These are phyloP conservation scores for Pythium vanterpoolii DNA, from an alignment of 352 stramenopile genomes.

Conservation along the genomic window DNA sequence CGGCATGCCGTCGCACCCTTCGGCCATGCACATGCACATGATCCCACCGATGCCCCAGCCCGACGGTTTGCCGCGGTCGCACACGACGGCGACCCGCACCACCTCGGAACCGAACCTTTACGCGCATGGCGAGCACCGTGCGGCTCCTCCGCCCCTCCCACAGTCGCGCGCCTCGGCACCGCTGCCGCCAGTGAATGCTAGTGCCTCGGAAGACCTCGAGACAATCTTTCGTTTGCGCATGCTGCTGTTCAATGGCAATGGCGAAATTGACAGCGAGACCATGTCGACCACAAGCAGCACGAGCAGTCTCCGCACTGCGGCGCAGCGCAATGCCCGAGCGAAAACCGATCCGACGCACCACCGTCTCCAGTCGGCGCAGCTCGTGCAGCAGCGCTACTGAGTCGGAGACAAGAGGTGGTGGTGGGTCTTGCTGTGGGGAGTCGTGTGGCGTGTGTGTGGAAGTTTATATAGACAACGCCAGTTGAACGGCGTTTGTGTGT, in stretches of 20 bases:
- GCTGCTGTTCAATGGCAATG: constrained; percentile 26
- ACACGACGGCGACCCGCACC: neutral
- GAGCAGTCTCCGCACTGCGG: constrained; percentile 6
- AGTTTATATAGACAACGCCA: too few relatives aligned
- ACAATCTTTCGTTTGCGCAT: constrained; percentile 33
- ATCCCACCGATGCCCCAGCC: constrained; percentile 19
- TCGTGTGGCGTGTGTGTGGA: too few relatives aligned
- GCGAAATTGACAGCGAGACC: constrained; percentile 17
- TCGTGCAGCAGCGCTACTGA: constrained; percentile 16
- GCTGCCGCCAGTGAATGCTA: neutral
- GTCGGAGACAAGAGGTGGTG: too few relatives aligned
- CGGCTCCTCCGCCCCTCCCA: neutral
- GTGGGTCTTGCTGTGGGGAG: too few relatives aligned
- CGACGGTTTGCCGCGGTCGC: constrained; percentile 7
- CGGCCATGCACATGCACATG: constrained; percentile 17
- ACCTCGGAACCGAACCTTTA: constrained; percentile 14
- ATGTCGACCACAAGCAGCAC: constrained; percentile 19
- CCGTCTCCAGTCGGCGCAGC: neutral
- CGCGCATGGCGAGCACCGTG: neutral
- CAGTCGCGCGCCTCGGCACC: too few relatives aligned
- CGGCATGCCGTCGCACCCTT: too few relatives aligned
- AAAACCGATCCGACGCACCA: too few relatives aligned
- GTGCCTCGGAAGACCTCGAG: constrained; percentile 26
- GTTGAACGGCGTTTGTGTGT: too few relatives aligned
- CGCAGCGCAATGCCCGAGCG: too few relatives aligned